These are phyloP conservation scores for Metschnikowia drakensbergensis DNA, from an alignment of 805 yeast genomes.

Conservation along the genomic window DNA sequence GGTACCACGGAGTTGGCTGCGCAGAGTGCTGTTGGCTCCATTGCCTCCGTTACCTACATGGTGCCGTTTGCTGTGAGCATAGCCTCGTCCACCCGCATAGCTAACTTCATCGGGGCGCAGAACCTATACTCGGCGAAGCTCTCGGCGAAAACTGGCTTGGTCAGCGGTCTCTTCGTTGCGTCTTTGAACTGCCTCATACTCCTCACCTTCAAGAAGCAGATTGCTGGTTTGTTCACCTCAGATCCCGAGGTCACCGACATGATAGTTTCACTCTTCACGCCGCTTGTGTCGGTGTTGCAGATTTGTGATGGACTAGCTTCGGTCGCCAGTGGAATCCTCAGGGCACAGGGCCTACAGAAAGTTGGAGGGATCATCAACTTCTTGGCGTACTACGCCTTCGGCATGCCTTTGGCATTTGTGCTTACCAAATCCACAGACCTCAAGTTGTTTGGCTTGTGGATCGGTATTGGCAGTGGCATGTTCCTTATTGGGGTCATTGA, in stretches of 20 bases:
- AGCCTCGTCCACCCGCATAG: slow-evolving; percentile 43
- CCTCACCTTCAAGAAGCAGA: slow-evolving; percentile 41
- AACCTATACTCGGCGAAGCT: slow-evolving; percentile 35
- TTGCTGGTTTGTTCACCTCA: slow-evolving; percentile 57
- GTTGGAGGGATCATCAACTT: slow-evolving; percentile 70
- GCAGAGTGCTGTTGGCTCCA: slow-evolving; percentile 47
- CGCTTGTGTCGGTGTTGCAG: slow-evolving; percentile 62
- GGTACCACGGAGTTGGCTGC: slow-evolving; percentile 51
- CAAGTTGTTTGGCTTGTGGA: slow-evolving; percentile 66
- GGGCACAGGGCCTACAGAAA: slow-evolving; percentile 75
- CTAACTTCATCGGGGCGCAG: slow-evolving; percentile 43
- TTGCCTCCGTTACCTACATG: slow-evolving; percentile 43
- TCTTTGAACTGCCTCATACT: slow-evolving; percentile 43
- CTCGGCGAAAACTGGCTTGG: slow-evolving; percentile 32
- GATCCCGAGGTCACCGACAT: slow-evolving; percentile 54
- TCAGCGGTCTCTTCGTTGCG: slow-evolving; percentile 29
- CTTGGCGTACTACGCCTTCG: slow-evolving; percentile 65
- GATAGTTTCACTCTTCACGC: slow-evolving; percentile 52
- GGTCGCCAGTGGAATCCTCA: slow-evolving; percentile 65
- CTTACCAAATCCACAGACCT: slow-evolving; percentile 46
- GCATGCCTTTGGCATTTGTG: slow-evolving; percentile 61
- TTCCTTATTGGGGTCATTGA: slow-evolving; percentile 50
- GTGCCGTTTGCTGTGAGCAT: slow-evolving; percentile 45
- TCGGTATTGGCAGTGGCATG: slow-evolving; percentile 67
- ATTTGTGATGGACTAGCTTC: slow-evolving; percentile 67